Percentiles rank a stretch among this genome's conserved stretches.
Conservation (phyloP, 2,329 filamentous ascomycete genomes). For the Fonsecaea monophora region DNA sequence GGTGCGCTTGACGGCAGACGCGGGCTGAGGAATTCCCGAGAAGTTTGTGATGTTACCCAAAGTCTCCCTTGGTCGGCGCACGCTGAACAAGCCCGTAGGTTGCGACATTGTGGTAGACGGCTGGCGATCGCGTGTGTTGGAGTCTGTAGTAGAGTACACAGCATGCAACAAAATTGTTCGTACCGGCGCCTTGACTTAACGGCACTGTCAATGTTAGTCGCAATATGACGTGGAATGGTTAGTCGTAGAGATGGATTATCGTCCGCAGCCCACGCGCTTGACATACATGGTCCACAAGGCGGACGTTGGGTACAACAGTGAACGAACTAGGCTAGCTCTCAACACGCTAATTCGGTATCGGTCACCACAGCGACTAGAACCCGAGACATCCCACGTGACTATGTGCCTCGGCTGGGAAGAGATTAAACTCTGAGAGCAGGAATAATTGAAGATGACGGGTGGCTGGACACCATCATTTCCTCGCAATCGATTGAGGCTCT, state of each 20-base stretch:
- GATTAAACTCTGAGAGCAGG: not conserved
- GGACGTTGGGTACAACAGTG: not conserved
- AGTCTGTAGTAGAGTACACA: not conserved
- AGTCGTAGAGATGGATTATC: not conserved
- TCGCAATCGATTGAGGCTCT: not conserved
- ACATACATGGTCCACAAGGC: not conserved
- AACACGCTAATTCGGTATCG: not conserved
- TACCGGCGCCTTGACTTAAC: not conserved
- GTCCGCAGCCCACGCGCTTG: not conserved
- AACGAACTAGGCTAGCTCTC: constrained; percentile 1
- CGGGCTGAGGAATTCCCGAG: constrained; percentile 84
- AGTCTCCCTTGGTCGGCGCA: constrained; percentile 91
- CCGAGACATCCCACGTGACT: constrained; percentile 13
- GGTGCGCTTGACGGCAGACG: constrained; percentile 92
- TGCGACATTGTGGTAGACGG: constrained; percentile 72
- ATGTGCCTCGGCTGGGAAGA: constrained; percentile 8
- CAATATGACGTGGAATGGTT: not conserved
- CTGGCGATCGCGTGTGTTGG: not conserved
- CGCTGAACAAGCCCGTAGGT: constrained; percentile 86
- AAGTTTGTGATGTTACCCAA: constrained; percentile 83
- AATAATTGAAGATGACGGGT: constrained; percentile 1
- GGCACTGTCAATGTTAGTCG: not conserved
- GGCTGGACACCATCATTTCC: constrained; percentile 11
- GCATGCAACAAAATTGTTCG: not conserved
- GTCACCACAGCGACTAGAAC: constrained; percentile 18